phyloP scores from a whole-genome alignment of 75 land plant species.

The Cryptomeria japonica region DNA sequence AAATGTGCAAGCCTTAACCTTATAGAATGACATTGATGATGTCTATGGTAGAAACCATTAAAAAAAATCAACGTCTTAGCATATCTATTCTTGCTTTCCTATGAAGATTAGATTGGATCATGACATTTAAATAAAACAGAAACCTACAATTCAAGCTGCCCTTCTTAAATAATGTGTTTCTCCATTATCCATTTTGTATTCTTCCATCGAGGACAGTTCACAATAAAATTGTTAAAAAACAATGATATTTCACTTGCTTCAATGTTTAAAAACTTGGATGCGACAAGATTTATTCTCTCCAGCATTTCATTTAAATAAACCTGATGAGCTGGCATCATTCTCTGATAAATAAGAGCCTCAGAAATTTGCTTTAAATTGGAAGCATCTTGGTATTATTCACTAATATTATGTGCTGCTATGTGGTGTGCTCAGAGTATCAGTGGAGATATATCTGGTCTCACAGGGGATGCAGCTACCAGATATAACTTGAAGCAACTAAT shows the following conservation, averaged over 20 bases:
- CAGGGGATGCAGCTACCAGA: conserved; percentile 85
- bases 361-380: too few relatives aligned
- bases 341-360: not conserved
- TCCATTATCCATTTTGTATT: not conserved
- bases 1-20: not conserved
- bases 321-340: not conserved
- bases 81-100: not conserved
- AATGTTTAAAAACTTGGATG: not conserved
- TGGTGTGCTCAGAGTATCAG: conserved; percentile 72
- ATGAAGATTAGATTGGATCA: conserved; percentile 3
- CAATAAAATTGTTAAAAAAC: not conserved
- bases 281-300: not conserved
- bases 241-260: not conserved
- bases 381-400: not conserved
- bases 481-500: conserved; percentile 80
- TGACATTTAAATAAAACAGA: not conserved
- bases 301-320: not conserved
- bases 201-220: not conserved
- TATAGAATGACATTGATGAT: not conserved
- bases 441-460: conserved; percentile 78
- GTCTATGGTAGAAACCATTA: not conserved
- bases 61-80: not conserved
- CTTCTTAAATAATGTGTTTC: not conserved
- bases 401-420: not conserved
- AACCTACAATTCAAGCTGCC: not conserved